Percentiles rank a stretch among this genome's conserved stretches.
These are phyloP conservation scores for Xerocomellus amylosporus DNA, from an alignment of 768 basidiomycete species.

Conservation along the genomic window DNA sequence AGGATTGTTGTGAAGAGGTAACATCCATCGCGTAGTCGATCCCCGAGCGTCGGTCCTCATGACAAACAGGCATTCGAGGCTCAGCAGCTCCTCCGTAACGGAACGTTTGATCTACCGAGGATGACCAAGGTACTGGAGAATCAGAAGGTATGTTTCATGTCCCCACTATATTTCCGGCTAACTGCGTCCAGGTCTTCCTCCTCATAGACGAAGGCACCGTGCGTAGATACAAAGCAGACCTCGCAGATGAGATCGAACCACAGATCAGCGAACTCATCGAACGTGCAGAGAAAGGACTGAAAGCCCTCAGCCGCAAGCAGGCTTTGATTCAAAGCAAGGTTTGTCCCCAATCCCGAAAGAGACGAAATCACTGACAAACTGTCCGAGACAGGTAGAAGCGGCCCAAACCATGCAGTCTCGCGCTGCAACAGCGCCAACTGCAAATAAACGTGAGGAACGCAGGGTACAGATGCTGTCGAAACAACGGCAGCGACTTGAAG, in stretches of 20 bases:
- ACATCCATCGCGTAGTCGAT: conserved; percentile 4
- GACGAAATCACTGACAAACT: not conserved
- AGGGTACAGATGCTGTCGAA: conserved; percentile 61
- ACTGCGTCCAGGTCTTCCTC: conserved; percentile 59
- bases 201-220: conserved; percentile 72
- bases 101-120: conserved; percentile 68
- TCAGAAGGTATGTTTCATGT: conserved; percentile 49
- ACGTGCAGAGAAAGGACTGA: conserved; percentile 66
- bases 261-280: conserved; percentile 72
- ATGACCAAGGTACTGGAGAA: conserved; percentile 66
- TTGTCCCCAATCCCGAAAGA: not conserved
- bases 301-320: conserved; percentile 60
- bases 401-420: conserved; percentile 42
- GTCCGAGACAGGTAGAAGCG: conserved; percentile 48
- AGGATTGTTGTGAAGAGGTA: conserved; percentile 80
- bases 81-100: conserved; percentile 64
- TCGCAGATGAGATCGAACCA: conserved; percentile 80
- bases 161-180: not conserved
- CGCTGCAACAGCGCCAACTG: conserved; percentile 46
- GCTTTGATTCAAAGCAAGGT: conserved; percentile 64
- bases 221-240: conserved; percentile 68
- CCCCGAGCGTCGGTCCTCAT: not conserved
- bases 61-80: conserved; percentile 58
- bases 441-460: conserved; percentile 64
- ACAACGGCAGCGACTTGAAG: conserved; percentile 66